phyloP scores from a whole-genome alignment of 805 yeast species.

The Starmerella scarabaei region DNA sequence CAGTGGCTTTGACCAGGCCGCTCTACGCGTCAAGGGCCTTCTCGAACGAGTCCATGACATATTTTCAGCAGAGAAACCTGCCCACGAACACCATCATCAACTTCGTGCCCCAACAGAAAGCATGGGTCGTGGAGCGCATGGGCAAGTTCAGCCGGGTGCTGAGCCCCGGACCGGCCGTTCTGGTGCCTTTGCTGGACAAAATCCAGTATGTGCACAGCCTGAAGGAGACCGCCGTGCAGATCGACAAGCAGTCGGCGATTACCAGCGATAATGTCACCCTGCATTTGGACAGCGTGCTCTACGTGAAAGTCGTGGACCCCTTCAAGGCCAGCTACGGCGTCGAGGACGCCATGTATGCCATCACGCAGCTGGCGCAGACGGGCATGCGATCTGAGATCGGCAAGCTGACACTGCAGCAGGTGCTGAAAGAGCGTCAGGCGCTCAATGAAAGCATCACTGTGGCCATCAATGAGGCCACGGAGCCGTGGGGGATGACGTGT shows the following conservation, averaged over 20 bases:
- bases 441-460: constrained; percentile 60
- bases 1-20: too few species aligned
- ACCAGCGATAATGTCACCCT: constrained; percentile 76
- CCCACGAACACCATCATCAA: constrained; percentile 66
- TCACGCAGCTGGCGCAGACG: constrained; percentile 75
- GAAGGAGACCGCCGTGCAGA: constrained; percentile 75
- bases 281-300: constrained; percentile 74
- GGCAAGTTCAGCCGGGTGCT: constrained; percentile 62
- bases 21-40: too few species aligned
- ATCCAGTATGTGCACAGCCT: constrained; percentile 71
- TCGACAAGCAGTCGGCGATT: constrained; percentile 72
- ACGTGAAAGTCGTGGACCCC: constrained; percentile 65
- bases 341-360: constrained; percentile 76
- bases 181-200: constrained; percentile 60
- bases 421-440: constrained; percentile 59
- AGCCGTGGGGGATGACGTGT: constrained; percentile 75
- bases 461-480: constrained; percentile 75
- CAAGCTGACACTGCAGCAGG: constrained; percentile 64
- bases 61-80: constrained; percentile 46
- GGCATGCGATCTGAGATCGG: constrained; percentile 87
- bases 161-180: constrained; percentile 63
- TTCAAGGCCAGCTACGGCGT: constrained; percentile 80
- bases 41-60: constrained; percentile 29
- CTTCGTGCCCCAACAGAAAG: constrained; percentile 82
- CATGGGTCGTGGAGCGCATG: constrained; percentile 86